Percentiles rank a stretch among this genome's conserved stretches.
phyloP scores from a whole-genome alignment of 495 filamentous ascomycete species.

The Aspergillus avenaceus region DNA sequence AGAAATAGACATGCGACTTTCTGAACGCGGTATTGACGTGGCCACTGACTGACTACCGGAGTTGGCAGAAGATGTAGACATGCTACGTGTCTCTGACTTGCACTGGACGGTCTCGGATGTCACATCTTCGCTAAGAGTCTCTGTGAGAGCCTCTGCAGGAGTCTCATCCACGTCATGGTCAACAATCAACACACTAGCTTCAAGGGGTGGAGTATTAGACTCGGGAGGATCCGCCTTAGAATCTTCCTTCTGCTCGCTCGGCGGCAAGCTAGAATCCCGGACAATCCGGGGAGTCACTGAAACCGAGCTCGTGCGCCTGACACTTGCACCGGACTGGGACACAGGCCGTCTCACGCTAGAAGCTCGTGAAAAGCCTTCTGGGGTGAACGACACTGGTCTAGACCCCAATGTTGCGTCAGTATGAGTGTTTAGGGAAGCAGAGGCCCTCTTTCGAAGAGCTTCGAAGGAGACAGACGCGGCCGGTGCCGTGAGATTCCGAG shows the following conservation, averaged over 20 bases:
- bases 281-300: constrained; percentile 79
- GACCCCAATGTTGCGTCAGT: constrained; percentile 12
- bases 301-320: constrained; percentile 51
- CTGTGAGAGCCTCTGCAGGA: constrained; percentile 15
- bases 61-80: constrained; percentile 34
- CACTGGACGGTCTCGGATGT: constrained; percentile 11
- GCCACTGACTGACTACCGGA: constrained; percentile 19
- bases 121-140: constrained; percentile 11
- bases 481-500: constrained; percentile 16
- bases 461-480: constrained; percentile 38
- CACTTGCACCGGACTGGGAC: constrained; percentile 23
- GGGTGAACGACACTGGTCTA: constrained; percentile 13
- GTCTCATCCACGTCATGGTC: constrained; percentile 55
- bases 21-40: constrained; percentile 25
- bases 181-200: constrained; percentile 68
- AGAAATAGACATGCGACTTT: constrained; percentile 37
- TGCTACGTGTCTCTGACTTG: constrained; percentile 25
- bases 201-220: constrained; percentile 53
- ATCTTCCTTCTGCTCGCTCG: too few species aligned
- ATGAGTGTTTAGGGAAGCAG: constrained; percentile 20
- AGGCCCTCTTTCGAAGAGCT: constrained; percentile 34
- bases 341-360: constrained; percentile 29
- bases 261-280: constrained; percentile 45
- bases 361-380: constrained; percentile 25
- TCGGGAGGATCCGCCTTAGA: constrained; percentile 39